Evolutionary conservation across 2,329 filamentous ascomycete species (phyloP).

Genomic region (Metarhizium guizhouense): DNA sequence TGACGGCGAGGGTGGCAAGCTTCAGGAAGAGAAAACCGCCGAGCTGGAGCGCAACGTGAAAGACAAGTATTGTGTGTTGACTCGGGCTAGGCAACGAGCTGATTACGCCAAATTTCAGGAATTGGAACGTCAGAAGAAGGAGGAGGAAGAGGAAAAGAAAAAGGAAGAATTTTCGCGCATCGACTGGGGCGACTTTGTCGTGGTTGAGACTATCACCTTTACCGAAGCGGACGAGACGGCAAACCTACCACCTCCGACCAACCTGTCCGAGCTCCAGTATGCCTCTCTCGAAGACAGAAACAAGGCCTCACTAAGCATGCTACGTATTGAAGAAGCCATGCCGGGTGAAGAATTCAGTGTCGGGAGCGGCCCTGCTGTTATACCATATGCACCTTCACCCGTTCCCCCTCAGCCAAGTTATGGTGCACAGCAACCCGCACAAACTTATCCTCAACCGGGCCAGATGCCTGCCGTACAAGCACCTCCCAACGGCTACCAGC

Average conservation of each 20-base stretch:
- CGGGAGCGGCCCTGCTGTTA: conserved; percentile 38
- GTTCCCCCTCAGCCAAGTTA: conserved; percentile 36
- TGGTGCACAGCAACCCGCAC: conserved; percentile 24
- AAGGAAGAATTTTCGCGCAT: conserved; percentile 71
- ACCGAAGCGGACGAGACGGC: conserved; percentile 79
- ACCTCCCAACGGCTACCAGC: conserved; percentile 15
- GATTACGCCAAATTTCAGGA: conserved; percentile 83
- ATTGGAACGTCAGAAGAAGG: conserved; percentile 77
- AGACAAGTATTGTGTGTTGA: conserved; percentile 73
- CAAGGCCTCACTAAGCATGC: conserved; percentile 71
- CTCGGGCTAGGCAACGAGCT: conserved; percentile 73
- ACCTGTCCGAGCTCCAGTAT: conserved; percentile 83
- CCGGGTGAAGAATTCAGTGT: conserved; percentile 56
- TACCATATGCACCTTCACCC: conserved; percentile 15
- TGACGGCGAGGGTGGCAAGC: conserved; percentile 56
- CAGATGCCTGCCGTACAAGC: conserved; percentile 30
- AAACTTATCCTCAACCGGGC: conserved; percentile 21
- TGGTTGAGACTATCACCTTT: conserved; percentile 92
- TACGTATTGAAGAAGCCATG: conserved; percentile 92
- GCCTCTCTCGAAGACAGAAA: conserved; percentile 94
- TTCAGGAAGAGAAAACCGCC: conserved; percentile 62
- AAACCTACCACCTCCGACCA: conserved; percentile 81
- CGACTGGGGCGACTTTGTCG: conserved; percentile 96
- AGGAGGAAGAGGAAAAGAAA: conserved; percentile 79
- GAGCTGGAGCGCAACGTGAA: conserved; percentile 66